A percentile compares a stretch with the other conserved stretches of the same genome.
These are phyloP conservation scores for Neurospora sp. DNA, from an alignment of 495 filamentous ascomycete species.

Conservation along the genomic window DNA sequence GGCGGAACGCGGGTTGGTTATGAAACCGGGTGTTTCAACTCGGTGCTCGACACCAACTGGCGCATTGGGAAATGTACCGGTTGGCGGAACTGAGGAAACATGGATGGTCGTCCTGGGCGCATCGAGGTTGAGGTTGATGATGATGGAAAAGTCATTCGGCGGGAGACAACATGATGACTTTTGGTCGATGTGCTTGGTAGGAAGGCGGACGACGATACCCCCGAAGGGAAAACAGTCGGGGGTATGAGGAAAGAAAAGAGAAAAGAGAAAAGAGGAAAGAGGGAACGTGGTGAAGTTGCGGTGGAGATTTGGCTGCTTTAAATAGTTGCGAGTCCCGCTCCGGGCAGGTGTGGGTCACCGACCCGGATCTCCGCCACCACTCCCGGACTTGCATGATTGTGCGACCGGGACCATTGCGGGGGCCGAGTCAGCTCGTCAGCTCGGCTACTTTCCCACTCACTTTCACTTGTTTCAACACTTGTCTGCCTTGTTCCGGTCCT, in stretches of 20 bases:
- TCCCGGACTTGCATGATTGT: neutral
- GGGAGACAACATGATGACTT: neutral
- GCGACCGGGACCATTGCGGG: neutral
- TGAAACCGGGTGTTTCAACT: neutral
- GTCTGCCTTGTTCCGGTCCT: neutral
- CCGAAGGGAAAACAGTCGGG: neutral
- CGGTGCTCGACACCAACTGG: neutral
- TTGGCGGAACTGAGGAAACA: neutral
- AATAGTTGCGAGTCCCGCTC: neutral
- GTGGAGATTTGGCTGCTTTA: neutral
- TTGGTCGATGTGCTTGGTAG: neutral
- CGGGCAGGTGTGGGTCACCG: neutral
- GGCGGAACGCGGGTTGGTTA: slow-evolving; percentile 5
- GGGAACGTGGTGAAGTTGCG: neutral
- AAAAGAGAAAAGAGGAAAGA: neutral
- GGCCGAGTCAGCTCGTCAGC: neutral
- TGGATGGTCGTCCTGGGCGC: neutral
- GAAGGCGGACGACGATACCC: neutral
- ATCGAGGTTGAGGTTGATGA: neutral
- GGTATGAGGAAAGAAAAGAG: neutral
- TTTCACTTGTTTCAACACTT: neutral
- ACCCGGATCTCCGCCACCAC: neutral
- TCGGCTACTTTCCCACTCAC: neutral
- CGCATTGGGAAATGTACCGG: neutral
- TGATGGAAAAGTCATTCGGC: neutral